These are phyloP conservation scores for Ustulina deusta DNA, from an alignment of 2,329 filamentous ascomycete genomes.

Conservation along the genomic window DNA sequence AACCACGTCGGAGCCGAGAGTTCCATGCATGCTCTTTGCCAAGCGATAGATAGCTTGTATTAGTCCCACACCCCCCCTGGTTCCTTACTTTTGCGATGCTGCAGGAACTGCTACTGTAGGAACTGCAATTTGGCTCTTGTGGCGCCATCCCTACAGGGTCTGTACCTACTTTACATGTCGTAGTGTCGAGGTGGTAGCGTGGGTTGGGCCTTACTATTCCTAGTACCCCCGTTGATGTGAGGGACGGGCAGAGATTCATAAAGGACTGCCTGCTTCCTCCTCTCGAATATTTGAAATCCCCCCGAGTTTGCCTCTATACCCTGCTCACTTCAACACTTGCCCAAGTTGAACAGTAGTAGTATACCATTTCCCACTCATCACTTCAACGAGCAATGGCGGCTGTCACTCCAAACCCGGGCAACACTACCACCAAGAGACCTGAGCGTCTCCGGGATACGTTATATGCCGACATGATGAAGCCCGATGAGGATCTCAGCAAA, in stretches of 20 bases:
- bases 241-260: slow-evolving; percentile 32
- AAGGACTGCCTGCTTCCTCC: slow-evolving; percentile 32
- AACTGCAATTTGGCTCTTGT: slow-evolving; percentile 39
- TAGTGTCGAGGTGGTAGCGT: slow-evolving; percentile 1
- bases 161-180: slow-evolving; percentile 21
- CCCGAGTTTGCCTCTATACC: slow-evolving; percentile 33
- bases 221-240: slow-evolving; percentile 27
- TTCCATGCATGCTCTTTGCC: slow-evolving; percentile 39
- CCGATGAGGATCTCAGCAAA: slow-evolving; percentile 44
- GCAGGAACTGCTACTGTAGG: slow-evolving; percentile 42
- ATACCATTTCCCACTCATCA: slow-evolving; percentile 29
- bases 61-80: slow-evolving; percentile 34
- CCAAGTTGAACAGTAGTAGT: slow-evolving; percentile 28
- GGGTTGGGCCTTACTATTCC: slow-evolving; percentile 34
- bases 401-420: slow-evolving; percentile 33
- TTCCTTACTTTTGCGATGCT: slow-evolving; percentile 24
- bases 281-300: slow-evolving; percentile 34
- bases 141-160: slow-evolving; percentile 36
- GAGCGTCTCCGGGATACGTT: slow-evolving; percentile 43
- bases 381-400: slow-evolving; percentile 38
- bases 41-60: slow-evolving; percentile 27
- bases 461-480: slow-evolving; percentile 46
- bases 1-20: slow-evolving; percentile 35
- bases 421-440: slow-evolving; percentile 39
- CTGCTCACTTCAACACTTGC: slow-evolving; percentile 22